phyloP scores from a whole-genome alignment of 352 stramenopile species.

The Plasmopara halstedii region DNA sequence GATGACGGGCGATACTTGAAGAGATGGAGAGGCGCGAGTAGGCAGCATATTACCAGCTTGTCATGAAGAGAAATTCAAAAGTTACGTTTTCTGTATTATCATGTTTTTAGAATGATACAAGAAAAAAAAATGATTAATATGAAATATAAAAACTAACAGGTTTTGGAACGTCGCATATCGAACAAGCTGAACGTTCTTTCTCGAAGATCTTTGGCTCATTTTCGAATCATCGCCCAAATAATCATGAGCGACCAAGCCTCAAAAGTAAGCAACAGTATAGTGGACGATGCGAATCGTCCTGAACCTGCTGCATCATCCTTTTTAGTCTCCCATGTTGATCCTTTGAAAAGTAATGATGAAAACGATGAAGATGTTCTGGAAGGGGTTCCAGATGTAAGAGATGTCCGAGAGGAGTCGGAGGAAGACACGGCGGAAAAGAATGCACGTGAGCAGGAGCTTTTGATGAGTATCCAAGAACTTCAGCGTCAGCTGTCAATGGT shows the following conservation, averaged over 20 bases:
- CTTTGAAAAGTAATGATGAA: conserved; percentile 13
- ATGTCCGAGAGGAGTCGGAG: conserved; percentile 11
- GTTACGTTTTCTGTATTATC: no score
- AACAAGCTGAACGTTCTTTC: no score
- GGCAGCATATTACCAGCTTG: not conserved
- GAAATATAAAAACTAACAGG: not conserved
- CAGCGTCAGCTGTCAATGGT: conserved; percentile 85
- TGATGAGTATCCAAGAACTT: conserved; percentile 89
- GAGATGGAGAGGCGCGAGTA: not conserved
- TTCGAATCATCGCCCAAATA: not conserved
- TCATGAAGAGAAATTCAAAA: no score
- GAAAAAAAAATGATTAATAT: no score
- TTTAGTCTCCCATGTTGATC: conserved; percentile 16
- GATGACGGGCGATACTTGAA: conserved; percentile 8
- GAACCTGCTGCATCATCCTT: no score
- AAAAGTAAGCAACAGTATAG: conserved; percentile 15
- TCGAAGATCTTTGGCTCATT: not conserved
- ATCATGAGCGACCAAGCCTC: conserved; percentile 23
- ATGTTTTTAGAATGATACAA: no score
- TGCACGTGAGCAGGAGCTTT: conserved; percentile 76
- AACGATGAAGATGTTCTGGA: conserved; percentile 6
- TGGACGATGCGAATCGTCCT: conserved; percentile 26
- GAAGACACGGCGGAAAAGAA: conserved; percentile 55
- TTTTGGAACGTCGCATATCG: conserved; percentile 5
- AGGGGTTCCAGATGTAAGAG: conserved; percentile 8